Base-by-base conservation (phyloP, 1,139 yeast genomes). In the Saccharomycopsis hybrid region DNA sequence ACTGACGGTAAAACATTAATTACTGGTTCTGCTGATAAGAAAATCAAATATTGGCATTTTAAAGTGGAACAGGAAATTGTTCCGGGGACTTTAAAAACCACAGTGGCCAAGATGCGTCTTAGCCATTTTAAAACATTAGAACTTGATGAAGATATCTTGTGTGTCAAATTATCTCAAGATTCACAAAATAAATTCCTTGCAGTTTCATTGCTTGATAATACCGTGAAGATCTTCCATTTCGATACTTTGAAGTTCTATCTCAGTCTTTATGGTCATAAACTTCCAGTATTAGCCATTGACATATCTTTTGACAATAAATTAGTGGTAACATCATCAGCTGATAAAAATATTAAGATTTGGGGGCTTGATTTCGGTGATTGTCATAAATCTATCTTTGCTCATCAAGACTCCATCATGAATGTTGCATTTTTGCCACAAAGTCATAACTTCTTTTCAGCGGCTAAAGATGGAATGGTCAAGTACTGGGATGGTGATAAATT, bases 401-500 rank as follows among this genome's bases (percentile, higher is more conserved):
- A 92, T 63, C 96, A 89, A 62, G 99, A 92, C 65, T 83, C 96
- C 3, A 85, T 92, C 54, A 87, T 92, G 95, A 76, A 77, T 58
- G 96, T 90, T 36, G 77, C 71, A 54, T 92, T 92, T 62, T 77
- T 89, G 54, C 94, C 95, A 1, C 83, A 81, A 18, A 75, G 86
- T 9, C 96, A 90, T 64, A 80, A 90, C 65, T 89, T 94, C 65
- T 86, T 94, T 67, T 85, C 96, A 48, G 82, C 89, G 53, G 84
- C 94, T 45, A 92, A 92, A 64, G 99, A 92, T 66, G 90, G 88
- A 11, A 68, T 83, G 56, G 77, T 92, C 52, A 92, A 94, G 67
- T 89, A 88, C 65, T 92, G 98, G 98, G 98, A 92, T 66, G 98
- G 97, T 57, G 95, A 87, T 62, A 92, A 92, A 68, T 92, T 92